Conservation (phyloP, 352 stramenopile species). For the Hyphochytrium catenoides region DNA sequence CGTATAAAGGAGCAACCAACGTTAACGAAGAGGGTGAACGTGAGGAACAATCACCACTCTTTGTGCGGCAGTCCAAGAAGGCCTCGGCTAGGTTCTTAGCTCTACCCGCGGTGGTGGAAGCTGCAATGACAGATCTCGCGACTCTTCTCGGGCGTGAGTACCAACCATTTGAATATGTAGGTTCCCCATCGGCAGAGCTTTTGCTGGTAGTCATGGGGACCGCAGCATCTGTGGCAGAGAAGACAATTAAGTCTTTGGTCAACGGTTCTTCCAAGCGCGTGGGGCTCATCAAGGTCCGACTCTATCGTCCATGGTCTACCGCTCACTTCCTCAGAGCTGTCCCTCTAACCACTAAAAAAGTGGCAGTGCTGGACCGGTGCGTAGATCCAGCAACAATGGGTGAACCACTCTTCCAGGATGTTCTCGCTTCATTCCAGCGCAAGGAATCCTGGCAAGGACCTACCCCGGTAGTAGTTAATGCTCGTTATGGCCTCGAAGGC, state of each 20-base stretch:
- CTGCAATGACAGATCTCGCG: conserved; percentile 51
- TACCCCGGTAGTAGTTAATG: conserved; percentile 45
- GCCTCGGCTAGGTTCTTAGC: conserved; percentile 52
- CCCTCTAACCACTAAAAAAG: conserved; percentile 34
- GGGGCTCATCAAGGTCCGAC: conserved; percentile 57
- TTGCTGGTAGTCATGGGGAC: conserved; percentile 74
- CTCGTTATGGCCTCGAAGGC: conserved; percentile 25
- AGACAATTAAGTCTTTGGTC: conserved; percentile 54
- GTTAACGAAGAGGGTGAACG: conserved; percentile 15
- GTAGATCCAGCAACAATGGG: conserved; percentile 56
- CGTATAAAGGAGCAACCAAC: conserved; percentile 24
- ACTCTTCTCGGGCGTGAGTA: conserved; percentile 37
- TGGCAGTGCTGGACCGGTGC: conserved; percentile 72
- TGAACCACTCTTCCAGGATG: conserved; percentile 72
- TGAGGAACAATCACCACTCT: conserved; percentile 33
- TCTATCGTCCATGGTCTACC: conserved; percentile 69
- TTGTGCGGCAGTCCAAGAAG: conserved; percentile 68
- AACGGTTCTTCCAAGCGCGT: conserved; percentile 56
- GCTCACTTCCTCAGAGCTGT: conserved; percentile 42
- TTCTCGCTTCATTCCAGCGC: conserved; percentile 64
- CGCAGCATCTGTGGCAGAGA: conserved; percentile 54
- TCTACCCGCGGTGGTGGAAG: conserved; percentile 28
- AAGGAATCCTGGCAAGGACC: conserved; percentile 30
- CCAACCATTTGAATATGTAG: conserved; percentile 70
- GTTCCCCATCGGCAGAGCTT: conserved; percentile 45